These are phyloP conservation scores for Catenaria anguillulae DNA, from an alignment of 371 early-diverging fungal species.

Conservation along the genomic window DNA sequence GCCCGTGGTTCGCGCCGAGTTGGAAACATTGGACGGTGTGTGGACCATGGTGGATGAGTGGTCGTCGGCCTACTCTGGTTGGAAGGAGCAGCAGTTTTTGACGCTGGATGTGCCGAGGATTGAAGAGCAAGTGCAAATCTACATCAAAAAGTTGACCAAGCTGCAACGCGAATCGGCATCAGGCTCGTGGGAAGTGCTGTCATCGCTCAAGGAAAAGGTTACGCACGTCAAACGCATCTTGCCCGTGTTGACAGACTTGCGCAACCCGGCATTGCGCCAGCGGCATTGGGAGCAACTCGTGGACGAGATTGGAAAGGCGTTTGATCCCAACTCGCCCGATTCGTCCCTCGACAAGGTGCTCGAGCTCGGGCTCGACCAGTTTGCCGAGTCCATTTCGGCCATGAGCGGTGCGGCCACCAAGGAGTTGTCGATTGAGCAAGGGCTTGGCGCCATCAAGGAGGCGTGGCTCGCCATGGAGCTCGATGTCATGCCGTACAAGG, in stretches of 20 bases:
- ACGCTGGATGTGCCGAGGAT: constrained; percentile 24
- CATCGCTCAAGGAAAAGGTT: constrained; percentile 23
- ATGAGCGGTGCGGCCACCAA: constrained; percentile 30
- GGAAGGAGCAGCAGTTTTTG: constrained; percentile 25
- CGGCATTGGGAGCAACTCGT: constrained; percentile 38
- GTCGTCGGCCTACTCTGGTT: constrained; percentile 20
- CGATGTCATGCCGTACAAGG: constrained; percentile 34
- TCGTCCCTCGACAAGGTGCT: constrained; percentile 31
- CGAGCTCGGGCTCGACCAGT: constrained; percentile 33
- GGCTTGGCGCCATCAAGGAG: constrained; percentile 22
- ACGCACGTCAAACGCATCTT: constrained; percentile 25
- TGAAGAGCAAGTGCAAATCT: constrained; percentile 24
- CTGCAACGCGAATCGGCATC: constrained; percentile 7
- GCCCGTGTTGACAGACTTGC: constrained; percentile 28
- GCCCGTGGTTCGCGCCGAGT: constrained; percentile 17
- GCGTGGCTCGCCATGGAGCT: constrained; percentile 32
- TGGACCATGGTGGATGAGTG: constrained; percentile 29
- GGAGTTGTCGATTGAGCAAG: constrained; percentile 35
- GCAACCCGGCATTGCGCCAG: constrained; percentile 35
- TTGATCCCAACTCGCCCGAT: constrained; percentile 21
- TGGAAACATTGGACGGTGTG: constrained; percentile 24
- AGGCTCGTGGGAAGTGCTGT: constrained; percentile 31
- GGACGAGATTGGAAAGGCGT: constrained; percentile 35
- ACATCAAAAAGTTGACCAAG: constrained; percentile 27
- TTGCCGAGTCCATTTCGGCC: constrained; percentile 24